phyloP scores from a whole-genome alignment of 768 basidiomycete genomes.

The Phanerochaete sordida region DNA sequence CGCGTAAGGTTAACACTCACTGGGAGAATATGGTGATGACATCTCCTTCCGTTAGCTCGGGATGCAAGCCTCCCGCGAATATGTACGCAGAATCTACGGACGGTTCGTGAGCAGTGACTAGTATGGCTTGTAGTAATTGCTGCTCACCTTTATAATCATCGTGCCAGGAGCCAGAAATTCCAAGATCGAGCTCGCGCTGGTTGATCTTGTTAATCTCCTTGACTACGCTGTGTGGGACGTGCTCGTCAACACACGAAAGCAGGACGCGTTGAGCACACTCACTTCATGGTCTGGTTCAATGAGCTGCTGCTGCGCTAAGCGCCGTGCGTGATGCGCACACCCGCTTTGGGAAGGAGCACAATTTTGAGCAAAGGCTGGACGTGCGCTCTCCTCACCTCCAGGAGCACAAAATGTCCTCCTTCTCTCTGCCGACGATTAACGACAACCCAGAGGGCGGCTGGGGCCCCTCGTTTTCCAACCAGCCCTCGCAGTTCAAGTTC shows the following conservation, averaged over 20 bases:
- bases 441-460: slow-evolving; percentile 94
- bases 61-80: slow-evolving; percentile 85
- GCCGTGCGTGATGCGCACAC: not conserved
- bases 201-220: slow-evolving; percentile 94
- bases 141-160: slow-evolving; percentile 84
- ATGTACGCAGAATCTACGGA: slow-evolving; percentile 87
- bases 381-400: not conserved
- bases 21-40: slow-evolving; percentile 97
- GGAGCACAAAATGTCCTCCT: slow-evolving; percentile 58
- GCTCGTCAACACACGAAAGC: not conserved
- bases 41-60: slow-evolving; percentile 94
- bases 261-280: not conserved
- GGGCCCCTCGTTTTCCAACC: slow-evolving; percentile 80
- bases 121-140: not conserved
- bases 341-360: slow-evolving; percentile 4
- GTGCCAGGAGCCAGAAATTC: slow-evolving; percentile 81
- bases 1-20: slow-evolving; percentile 36
- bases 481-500: slow-evolving; percentile 93
- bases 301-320: not conserved
- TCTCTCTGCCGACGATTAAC: slow-evolving; percentile 82
- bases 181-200: slow-evolving; percentile 81
- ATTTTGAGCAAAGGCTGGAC: slow-evolving; percentile 1
- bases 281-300: slow-evolving; percentile 6
- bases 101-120: not conserved
- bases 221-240: slow-evolving; percentile 59